Evolutionary conservation across 257 asterid species (phyloP), one percentile per base, ranked within the genome.

Genomic region (Anisodus acutangulus): DNA sequence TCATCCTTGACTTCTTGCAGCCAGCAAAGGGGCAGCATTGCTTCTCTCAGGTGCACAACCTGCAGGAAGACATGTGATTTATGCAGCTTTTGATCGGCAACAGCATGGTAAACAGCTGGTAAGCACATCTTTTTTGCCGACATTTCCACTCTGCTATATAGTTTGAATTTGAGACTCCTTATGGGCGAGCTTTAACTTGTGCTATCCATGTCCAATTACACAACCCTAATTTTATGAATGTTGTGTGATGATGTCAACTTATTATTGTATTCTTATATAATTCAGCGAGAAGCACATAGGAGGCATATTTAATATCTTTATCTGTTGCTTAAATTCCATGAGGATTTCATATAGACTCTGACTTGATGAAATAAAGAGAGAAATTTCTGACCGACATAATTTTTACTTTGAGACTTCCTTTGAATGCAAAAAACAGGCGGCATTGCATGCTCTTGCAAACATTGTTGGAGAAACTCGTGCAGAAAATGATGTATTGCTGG

Each of bases 21-120:
- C 97, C 47, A 90, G 79, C 86, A 92, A 89, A 83, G 99, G 98
- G 87, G 98, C 98, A 84, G 88, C 91, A 9, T 45, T 87, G 41
- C 84, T 97, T 85, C 89, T 95, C 83, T 87, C 94, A 85, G 87
- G 90, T 87, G 88, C 94, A 78, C 92, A 94, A 85, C 90, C 93
- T 66, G 87, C 88, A 63, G 98, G 93, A 69, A 90, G 95, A 85
- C 94, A 91, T 88, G 95, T 97, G 67, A 91, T 91, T 83, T 80
- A 90, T 89, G 93, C 98, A 85, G 98, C 99, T 83, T 93, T 95
- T 93, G 97, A 89, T 83, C 92, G 85, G 35, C 99, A 95, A 84
- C 97, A 89, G 19, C 97, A 88, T 87, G 93, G 95, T 80, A 92
- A 89, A 89, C 98, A 92, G 90, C 90, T 93, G 95, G 99, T 95